A percentile compares a stretch with the other conserved stretches of the same genome.
Evolutionary conservation across 116 monocot genomes (phyloP).

Genomic region (Phalaenopsis hybrid): DNA sequence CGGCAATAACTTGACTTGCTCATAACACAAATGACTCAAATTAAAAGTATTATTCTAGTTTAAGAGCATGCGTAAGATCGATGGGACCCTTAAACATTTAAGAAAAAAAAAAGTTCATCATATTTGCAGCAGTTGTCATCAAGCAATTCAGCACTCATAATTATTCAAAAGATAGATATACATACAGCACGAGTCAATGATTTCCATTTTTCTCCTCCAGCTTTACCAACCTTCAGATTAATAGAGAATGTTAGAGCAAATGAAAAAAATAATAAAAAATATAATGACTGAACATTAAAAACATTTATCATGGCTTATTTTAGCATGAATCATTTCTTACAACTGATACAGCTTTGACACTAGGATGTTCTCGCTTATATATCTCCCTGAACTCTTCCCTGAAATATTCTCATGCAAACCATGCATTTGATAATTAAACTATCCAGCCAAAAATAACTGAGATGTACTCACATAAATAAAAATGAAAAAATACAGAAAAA

Average conservation of each 20-base stretch:
- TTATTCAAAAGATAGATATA: not conserved
- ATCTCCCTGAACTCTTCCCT: conserved; percentile 21
- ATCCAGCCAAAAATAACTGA: too few relatives aligned
- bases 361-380: conserved; percentile 26
- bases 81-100: too few relatives aligned
- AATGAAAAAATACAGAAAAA: not conserved
- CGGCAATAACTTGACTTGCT: too few relatives aligned
- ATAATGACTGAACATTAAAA: not conserved
- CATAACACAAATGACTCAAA: too few relatives aligned
- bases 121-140: too few relatives aligned
- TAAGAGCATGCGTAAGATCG: too few relatives aligned
- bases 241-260: not conserved
- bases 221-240: conserved; percentile 26
- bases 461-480: not conserved
- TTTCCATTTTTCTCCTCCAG: conserved; percentile 35
- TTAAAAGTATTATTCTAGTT: too few relatives aligned
- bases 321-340: conserved; percentile 6
- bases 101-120: too few relatives aligned
- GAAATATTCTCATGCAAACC: not conserved
- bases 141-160: too few relatives aligned
- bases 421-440: too few relatives aligned
- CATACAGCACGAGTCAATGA: conserved; percentile 21
- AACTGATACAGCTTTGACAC: conserved; percentile 30
- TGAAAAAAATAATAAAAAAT: not conserved
- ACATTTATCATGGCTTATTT: not conserved